Evolutionary conservation across 305 asterid genomes (phyloP).

Genomic region (Rubia peregrina): DNA sequence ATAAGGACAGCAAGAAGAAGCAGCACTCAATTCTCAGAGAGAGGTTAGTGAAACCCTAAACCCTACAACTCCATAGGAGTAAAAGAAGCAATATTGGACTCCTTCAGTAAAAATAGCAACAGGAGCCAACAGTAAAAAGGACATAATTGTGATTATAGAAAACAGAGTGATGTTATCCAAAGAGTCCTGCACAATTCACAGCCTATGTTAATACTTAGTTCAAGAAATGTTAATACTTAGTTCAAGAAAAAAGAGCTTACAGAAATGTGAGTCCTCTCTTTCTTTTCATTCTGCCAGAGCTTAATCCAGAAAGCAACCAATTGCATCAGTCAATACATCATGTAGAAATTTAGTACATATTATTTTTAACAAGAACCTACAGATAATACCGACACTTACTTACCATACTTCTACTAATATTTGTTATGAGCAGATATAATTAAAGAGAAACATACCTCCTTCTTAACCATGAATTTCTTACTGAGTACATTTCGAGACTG

Average conservation of each 20-base stretch:
- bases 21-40: slow-evolving; percentile 27
- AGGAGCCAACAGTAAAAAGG: slow-evolving; percentile 73
- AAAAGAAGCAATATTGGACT: slow-evolving; percentile 28
- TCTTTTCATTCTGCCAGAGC: neutral
- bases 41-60: too few relatives aligned
- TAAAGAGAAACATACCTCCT: slow-evolving; percentile 50
- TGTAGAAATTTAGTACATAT: neutral
- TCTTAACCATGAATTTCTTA: slow-evolving; percentile 87
- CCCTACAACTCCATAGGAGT: too few relatives aligned
- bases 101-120: slow-evolving; percentile 65
- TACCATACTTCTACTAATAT: neutral
- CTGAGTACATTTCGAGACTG: slow-evolving; percentile 95
- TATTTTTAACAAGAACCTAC: neutral
- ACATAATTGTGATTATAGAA: slow-evolving; percentile 84
- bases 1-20: slow-evolving; percentile 5
- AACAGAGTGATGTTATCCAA: slow-evolving; percentile 84
- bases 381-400: neutral
- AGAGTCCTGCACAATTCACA: slow-evolving; percentile 53
- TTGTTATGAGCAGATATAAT: neutral
- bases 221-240: slow-evolving; percentile 19
- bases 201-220: slow-evolving; percentile 21
- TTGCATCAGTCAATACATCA: neutral
- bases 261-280: neutral
- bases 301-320: neutral
- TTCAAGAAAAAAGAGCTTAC: neutral